Evolutionary conservation across 805 yeast genomes (phyloP).

Genomic region (Kodamaea neixiangensis): DNA sequence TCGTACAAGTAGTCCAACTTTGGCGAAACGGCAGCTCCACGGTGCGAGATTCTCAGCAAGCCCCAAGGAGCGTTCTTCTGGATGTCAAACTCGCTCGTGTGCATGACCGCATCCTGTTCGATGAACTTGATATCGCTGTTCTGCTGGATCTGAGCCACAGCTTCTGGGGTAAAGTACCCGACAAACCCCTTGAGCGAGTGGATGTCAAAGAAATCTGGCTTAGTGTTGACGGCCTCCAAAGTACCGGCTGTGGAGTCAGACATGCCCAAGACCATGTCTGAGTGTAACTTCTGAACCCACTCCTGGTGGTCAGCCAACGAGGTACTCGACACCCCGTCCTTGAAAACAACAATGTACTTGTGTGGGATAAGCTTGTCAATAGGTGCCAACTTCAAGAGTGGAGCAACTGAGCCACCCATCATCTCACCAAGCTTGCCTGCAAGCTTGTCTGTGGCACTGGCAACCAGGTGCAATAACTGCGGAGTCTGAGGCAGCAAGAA

Average conservation of each 20-base stretch:
- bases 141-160: constrained; percentile 16
- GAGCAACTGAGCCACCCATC: constrained; percentile 1
- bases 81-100: constrained; percentile 26
- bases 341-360: constrained; percentile 16
- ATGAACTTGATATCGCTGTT: constrained; percentile 22
- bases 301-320: constrained; percentile 8
- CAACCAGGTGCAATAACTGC: background rate
- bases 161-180: constrained; percentile 21
- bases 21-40: constrained; percentile 23
- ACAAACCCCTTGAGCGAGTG: constrained; percentile 19
- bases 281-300: constrained; percentile 10
- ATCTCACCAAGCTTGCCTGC: background rate
- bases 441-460: constrained; percentile 1
- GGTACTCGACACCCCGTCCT: constrained; percentile 9
- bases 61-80: constrained; percentile 46
- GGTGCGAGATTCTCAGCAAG: constrained; percentile 40
- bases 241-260: background rate
- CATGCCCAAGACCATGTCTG: background rate
- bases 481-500: background rate
- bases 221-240: constrained; percentile 17
- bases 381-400: background rate
- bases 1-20: constrained; percentile 43
- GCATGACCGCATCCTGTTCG: constrained; percentile 25
- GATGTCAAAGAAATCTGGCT: constrained; percentile 15
- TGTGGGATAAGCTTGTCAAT: constrained; percentile 10